Evolutionary conservation across 2,329 filamentous ascomycete species (phyloP).

Genomic region (Cladosporium sp.): DNA sequence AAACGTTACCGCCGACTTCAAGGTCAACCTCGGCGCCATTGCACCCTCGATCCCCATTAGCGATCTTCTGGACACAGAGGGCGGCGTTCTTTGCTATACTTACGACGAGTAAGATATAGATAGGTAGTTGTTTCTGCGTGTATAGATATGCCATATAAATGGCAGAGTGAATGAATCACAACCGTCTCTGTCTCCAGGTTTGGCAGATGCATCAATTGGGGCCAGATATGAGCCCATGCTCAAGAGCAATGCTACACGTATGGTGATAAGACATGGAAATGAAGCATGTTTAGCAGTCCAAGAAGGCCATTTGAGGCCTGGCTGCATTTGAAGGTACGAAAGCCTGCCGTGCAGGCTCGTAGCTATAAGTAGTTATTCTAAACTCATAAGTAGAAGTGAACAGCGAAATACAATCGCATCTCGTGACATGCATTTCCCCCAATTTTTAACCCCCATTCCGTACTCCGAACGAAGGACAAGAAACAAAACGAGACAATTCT

Average conservation of each 20-base stretch:
- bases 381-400: neutral
- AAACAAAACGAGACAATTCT: neutral
- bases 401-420: neutral
- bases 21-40: constrained; percentile 24
- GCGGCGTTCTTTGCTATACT: constrained; percentile 27
- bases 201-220: too few relatives aligned
- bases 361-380: neutral
- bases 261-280: neutral
- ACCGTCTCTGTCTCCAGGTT: too few relatives aligned
- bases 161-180: neutral
- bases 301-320: neutral
- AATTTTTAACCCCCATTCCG: neutral
- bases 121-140: neutral
- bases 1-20: constrained; percentile 21
- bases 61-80: constrained; percentile 27
- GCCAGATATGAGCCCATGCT: neutral
- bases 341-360: neutral
- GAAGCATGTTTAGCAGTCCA: neutral
- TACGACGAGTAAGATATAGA: constrained; percentile 21
- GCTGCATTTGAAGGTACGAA: neutral
- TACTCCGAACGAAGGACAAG: neutral
- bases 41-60: constrained; percentile 22
- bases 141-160: neutral
- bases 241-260: neutral
- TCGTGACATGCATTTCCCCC: neutral